Evolutionary conservation across 345 rosid genomes (phyloP).

Genomic region (Eucalyptus marginata): DNA sequence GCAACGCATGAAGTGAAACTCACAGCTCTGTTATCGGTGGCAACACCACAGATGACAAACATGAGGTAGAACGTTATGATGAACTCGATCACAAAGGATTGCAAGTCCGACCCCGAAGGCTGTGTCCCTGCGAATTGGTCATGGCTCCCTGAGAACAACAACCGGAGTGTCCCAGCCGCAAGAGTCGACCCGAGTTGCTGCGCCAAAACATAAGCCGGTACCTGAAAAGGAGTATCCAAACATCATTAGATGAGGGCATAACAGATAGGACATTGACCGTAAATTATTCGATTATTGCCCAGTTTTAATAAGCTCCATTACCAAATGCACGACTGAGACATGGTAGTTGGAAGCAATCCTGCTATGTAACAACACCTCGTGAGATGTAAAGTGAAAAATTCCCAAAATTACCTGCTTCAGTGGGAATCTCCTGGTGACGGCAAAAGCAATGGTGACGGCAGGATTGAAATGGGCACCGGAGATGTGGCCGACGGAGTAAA

Average conservation of each 20-base stretch:
- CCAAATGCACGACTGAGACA: too few species aligned
- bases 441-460: slow-evolving; percentile 88
- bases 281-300: too few species aligned
- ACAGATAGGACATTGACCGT: background rate
- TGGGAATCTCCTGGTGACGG: slow-evolving; percentile 73
- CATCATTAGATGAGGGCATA: background rate
- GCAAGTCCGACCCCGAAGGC: slow-evolving; percentile 62
- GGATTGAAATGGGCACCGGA: slow-evolving; percentile 98
- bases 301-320: too few species aligned
- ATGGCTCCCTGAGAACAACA: slow-evolving; percentile 49
- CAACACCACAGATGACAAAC: slow-evolving; percentile 81
- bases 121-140: slow-evolving; percentile 66
- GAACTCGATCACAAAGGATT: slow-evolving; percentile 78
- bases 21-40: slow-evolving; percentile 91
- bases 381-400: background rate
- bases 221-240: slow-evolving; percentile 14
- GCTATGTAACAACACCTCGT: background rate
- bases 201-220: slow-evolving; percentile 57
- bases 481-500: slow-evolving; percentile 84
- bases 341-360: background rate
- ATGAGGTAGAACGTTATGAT: slow-evolving; percentile 90
- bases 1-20: background rate
- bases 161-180: slow-evolving; percentile 68
- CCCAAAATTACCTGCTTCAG: slow-evolving; percentile 39
- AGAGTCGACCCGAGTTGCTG: slow-evolving; percentile 73